Evolutionary conservation across 2,329 filamentous ascomycete genomes (phyloP), one percentile per base, ranked within the genome.

Genomic region (Coniochaeta hoffmannii): DNA sequence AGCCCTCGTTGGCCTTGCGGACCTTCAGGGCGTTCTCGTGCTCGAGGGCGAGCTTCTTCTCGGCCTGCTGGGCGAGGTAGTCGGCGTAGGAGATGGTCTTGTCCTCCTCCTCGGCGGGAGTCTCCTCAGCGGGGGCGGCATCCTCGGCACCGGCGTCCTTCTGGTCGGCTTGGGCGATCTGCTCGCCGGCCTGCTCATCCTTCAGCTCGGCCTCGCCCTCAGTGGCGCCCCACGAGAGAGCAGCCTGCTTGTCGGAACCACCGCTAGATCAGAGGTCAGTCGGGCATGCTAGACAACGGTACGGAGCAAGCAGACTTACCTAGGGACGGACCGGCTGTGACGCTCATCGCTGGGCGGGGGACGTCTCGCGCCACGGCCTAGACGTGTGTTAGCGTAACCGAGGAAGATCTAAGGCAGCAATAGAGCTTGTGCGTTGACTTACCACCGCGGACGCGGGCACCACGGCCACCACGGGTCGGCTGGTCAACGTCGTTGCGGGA

Each of bases 1-100:
- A 82, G 68, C 92, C 92, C 80, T 97, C 92, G 80, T 97, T 97
- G 74, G 93, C 78, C 79, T 91, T 86, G 77, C 94, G 93, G 69
- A 90, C 81, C 68, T 89, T 82, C 66, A 86, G 81, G 54, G 62
- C 65, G 64, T 76, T 73, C 65, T 82, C 82, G 61, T 79, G 73
- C 65, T 78, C 80, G 58, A 93, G 82, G 62, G 83, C 82, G 62
- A 83, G 76, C 78, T 90, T 92, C 83, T 92, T 93, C 78, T 83
- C 80, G 57, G 79, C 80, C 65, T 72, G 75, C 74, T 84, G 78
- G 69, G 86, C 89, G 54, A 95, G 83, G 80, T 96, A 99, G 64
- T 94, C 89, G 68, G 82, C 78, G 76, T 92, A 96, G 55, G 91
- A 94, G 78, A 96, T 87, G 78, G 81, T 84, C 83, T 94, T 95